Conservation (phyloP, 805 yeast species). For the Cyberlindnera nakhonratchasimensis region DNA sequence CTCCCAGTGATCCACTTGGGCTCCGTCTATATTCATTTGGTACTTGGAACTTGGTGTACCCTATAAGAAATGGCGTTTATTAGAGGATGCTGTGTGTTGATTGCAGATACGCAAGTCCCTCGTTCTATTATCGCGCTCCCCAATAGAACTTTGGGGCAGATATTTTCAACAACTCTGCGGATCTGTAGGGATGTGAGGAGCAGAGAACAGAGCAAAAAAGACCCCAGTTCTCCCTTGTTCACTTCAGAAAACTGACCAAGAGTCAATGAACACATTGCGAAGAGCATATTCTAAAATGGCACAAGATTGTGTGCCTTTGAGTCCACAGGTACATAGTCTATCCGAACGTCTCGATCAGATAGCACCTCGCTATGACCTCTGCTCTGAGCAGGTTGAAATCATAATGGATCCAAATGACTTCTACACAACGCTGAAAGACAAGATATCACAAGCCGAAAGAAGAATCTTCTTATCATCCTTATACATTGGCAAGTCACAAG, state of each 20-base stretch:
- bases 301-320: constrained; percentile 22
- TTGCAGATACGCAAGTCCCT: too few relatives aligned
- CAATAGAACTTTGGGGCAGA: not conserved
- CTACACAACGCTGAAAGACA: constrained; percentile 57
- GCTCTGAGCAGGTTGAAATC: constrained; percentile 54
- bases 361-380: constrained; percentile 65
- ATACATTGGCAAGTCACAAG: constrained; percentile 80
- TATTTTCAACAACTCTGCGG: not conserved
- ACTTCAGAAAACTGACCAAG: too few relatives aligned
- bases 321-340: constrained; percentile 42
- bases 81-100: too few relatives aligned
- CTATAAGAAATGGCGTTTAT: too few relatives aligned
- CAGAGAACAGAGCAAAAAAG: too few relatives aligned
- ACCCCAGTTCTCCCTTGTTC: too few relatives aligned
- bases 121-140: too few relatives aligned
- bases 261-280: constrained; percentile 11
- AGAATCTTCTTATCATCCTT: constrained; percentile 81
- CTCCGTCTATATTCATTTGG: not conserved
- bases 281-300: constrained; percentile 9
- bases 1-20: constrained; percentile 8
- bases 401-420: constrained; percentile 68
- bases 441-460: constrained; percentile 57
- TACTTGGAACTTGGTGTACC: too few relatives aligned
- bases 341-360: constrained; percentile 55
- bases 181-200: too few relatives aligned